Evolutionary conservation across 345 rosid species (phyloP).

Genomic region (Cardamine resedifolia): DNA sequence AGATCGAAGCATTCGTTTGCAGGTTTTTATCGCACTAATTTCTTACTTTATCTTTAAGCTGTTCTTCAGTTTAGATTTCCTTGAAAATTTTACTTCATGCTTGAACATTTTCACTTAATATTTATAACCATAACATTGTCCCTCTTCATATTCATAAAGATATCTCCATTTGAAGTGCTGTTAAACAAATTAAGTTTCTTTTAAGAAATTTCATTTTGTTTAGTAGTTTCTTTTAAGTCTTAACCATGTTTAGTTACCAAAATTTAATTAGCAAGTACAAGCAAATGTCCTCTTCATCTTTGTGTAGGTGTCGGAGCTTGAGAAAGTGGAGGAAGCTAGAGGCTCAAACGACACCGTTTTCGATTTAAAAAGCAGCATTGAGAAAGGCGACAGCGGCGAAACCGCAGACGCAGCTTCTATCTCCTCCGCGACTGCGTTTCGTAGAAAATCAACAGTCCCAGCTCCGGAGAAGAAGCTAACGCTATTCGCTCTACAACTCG

Average conservation of each 20-base stretch:
- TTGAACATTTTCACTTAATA: not conserved
- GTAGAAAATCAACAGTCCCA: constrained; percentile 13
- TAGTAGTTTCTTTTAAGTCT: too few species aligned
- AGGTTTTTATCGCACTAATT: constrained; percentile 30
- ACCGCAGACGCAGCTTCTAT: constrained; percentile 42
- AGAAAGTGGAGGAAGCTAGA: constrained; percentile 45
- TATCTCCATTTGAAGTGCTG: too few species aligned
- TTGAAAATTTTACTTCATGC: not conserved
- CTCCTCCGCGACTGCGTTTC: constrained; percentile 36
- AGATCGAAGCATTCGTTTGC: constrained; percentile 54
- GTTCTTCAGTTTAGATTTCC: not conserved
- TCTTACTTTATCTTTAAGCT: not conserved
- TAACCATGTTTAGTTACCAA: not conserved
- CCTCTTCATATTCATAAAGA: not conserved
- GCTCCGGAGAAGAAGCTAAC: constrained; percentile 91
- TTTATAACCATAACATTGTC: not conserved
- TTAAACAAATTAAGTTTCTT: not conserved
- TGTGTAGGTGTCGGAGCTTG: constrained; percentile 48
- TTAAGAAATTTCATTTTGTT: not conserved
- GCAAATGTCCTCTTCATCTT: not conserved
- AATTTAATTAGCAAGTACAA: not conserved
- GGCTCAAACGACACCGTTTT: constrained; percentile 60
- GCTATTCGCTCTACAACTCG: constrained; percentile 79
- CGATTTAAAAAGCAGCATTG: constrained; percentile 51
- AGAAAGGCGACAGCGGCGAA: constrained; percentile 55